Evolutionary conservation across 768 basidiomycete genomes (phyloP).

Genomic region (Collybia nuda): DNA sequence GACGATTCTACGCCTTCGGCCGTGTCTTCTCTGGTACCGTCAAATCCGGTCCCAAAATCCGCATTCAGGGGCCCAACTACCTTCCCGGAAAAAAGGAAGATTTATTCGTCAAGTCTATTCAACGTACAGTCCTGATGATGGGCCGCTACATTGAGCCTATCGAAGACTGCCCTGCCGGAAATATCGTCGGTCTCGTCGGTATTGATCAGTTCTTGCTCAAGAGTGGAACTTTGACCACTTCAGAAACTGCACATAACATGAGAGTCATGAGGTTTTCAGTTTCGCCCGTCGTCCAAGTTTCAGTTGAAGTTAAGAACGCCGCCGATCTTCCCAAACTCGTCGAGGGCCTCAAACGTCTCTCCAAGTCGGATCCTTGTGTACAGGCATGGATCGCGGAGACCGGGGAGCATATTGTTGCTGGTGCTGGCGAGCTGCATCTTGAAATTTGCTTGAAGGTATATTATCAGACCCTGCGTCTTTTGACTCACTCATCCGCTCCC

Average conservation of each 20-base stretch:
- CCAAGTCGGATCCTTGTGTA: conserved; percentile 99
- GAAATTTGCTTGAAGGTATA: conserved; percentile 97
- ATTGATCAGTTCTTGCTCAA: conserved; percentile 99
- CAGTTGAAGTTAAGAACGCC: conserved; percentile 99
- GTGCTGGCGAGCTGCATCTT: conserved; percentile 98
- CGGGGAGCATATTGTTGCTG: conserved; percentile 98
- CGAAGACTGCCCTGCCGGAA: conserved; percentile 98
- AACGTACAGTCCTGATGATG: conserved; percentile 99
- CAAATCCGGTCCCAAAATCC: conserved; percentile 95
- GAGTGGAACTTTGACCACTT: conserved; percentile 95
- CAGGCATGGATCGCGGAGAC: conserved; percentile 90
- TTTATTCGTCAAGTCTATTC: conserved; percentile 95
- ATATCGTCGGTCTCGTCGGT: conserved; percentile 99
- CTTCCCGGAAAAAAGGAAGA: conserved; percentile 98
- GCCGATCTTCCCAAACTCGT: conserved; percentile 99
- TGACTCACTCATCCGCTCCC: neutral
- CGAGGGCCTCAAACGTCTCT: conserved; percentile 99
- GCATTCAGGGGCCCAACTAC: conserved; percentile 99
- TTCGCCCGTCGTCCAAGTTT: conserved; percentile 97
- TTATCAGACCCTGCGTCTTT: neutral
- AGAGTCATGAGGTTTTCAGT: conserved; percentile 99
- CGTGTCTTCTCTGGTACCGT: conserved; percentile 99
- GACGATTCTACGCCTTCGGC: conserved; percentile 99
- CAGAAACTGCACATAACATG: conserved; percentile 99
- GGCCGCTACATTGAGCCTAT: conserved; percentile 98